Percentiles rank a stretch among this genome's conserved stretches.
These are phyloP conservation scores for Solanum chacoense DNA, from an alignment of 305 asterid species.

Conservation along the genomic window DNA sequence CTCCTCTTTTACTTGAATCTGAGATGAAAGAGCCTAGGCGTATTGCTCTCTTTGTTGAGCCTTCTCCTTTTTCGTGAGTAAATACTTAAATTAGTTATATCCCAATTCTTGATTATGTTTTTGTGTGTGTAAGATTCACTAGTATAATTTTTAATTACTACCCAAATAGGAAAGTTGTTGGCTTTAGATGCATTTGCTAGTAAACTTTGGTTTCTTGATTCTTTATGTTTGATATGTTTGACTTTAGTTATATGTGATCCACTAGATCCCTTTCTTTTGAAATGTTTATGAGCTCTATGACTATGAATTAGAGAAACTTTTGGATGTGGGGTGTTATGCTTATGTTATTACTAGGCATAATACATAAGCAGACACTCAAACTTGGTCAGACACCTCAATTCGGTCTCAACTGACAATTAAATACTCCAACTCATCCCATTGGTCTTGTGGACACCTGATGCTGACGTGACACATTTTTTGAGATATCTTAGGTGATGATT, in stretches of 20 bases:
- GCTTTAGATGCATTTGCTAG: background rate
- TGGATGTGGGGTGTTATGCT: background rate
- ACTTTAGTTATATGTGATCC: background rate
- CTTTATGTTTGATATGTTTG: background rate
- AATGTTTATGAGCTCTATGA: background rate
- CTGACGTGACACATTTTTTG: background rate
- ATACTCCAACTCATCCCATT: background rate
- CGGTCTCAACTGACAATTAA: background rate
- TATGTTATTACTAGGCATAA: background rate
- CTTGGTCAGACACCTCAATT: background rate
- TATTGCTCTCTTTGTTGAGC: constrained; percentile 94
- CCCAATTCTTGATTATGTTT: background rate
- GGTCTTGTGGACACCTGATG: background rate
- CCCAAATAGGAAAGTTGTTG: background rate
- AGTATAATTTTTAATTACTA: background rate
- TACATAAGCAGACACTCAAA: background rate
- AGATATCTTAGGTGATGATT: background rate
- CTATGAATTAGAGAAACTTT: background rate
- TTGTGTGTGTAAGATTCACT: background rate
- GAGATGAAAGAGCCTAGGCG: constrained; percentile 64
- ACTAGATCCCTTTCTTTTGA: background rate
- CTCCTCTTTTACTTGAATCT: constrained; percentile 52
- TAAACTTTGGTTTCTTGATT: background rate
- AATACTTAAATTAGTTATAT: background rate
- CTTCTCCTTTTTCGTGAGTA: constrained; percentile 96